phyloP scores from a whole-genome alignment of 345 rosid species.

The Acer saccharum region DNA sequence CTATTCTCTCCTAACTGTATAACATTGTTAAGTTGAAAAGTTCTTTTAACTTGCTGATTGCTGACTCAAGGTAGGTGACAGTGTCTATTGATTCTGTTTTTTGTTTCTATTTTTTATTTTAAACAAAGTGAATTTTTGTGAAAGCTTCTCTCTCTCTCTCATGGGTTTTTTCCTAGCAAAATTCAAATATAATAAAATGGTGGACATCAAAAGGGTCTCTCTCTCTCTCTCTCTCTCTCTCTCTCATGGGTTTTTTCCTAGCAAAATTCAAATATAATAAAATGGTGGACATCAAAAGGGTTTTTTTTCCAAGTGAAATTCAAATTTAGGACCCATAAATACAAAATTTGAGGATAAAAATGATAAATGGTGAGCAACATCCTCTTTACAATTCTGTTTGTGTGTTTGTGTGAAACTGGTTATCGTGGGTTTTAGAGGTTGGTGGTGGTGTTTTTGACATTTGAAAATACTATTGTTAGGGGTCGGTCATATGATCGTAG shows the following conservation, averaged over 20 bases:
- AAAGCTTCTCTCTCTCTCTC: background rate
- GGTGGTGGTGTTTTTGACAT: background rate
- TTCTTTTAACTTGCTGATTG: background rate
- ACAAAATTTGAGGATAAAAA: background rate
- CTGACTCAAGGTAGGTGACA: background rate
- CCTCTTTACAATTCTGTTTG: background rate
- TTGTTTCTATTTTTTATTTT: too few relatives aligned
- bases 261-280: background rate
- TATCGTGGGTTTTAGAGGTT: background rate
- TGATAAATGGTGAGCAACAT: background rate
- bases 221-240: too few relatives aligned
- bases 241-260: background rate
- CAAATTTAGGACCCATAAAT: too few relatives aligned
- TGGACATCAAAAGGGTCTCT: background rate
- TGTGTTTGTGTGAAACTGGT: background rate
- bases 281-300: background rate
- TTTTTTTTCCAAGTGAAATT: too few relatives aligned
- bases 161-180: background rate
- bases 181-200: background rate
- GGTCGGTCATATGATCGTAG: slow-evolving; percentile 43
- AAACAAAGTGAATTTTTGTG: background rate
- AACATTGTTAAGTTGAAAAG: background rate
- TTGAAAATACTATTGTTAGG: slow-evolving; percentile 28
- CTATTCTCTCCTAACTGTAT: background rate
- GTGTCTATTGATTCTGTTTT: background rate